Evolutionary conservation across 2,329 filamentous ascomycete species (phyloP).

Genomic region (Pyrenophora teres): DNA sequence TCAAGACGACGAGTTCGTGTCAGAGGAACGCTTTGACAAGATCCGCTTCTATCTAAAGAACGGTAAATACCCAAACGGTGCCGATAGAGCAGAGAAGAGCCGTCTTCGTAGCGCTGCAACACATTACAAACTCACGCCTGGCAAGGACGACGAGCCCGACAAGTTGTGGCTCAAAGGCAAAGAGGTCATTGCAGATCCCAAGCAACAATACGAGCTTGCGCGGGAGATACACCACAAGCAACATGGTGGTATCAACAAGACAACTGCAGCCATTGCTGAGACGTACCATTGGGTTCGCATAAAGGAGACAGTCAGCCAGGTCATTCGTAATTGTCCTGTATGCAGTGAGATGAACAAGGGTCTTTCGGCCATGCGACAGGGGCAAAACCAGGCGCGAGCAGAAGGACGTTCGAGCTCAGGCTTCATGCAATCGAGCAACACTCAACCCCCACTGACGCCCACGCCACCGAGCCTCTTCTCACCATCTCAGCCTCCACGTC

Average conservation of each 20-base stretch:
- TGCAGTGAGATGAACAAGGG: conserved; percentile 72
- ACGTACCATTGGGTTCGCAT: conserved; percentile 97
- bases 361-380: conserved; percentile 31
- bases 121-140: conserved; percentile 80
- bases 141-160: conserved; percentile 49
- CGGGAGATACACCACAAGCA: conserved; percentile 72
- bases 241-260: conserved; percentile 98
- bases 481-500: conserved; percentile 8
- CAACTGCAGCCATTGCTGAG: conserved; percentile 89
- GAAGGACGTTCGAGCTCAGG: conserved; percentile 13
- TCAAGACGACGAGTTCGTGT: conserved; percentile 78
- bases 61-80: conserved; percentile 88
- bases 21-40: conserved; percentile 97
- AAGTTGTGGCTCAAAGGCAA: conserved; percentile 97
- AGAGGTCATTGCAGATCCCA: conserved; percentile 90
- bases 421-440: conserved; percentile 6
- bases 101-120: conserved; percentile 90
- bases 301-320: conserved; percentile 94
- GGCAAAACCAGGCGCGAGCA: conserved; percentile 19
- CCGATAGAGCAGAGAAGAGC: conserved; percentile 93
- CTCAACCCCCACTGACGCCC: conserved; percentile 15
- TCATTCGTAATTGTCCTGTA: conserved; percentile 87
- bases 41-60: conserved; percentile 97
- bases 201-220: conserved; percentile 88
- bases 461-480: conserved; percentile 17